These are phyloP conservation scores for Croton setiger DNA, from an alignment of 441 rosid genomes.

Conservation along the genomic window DNA sequence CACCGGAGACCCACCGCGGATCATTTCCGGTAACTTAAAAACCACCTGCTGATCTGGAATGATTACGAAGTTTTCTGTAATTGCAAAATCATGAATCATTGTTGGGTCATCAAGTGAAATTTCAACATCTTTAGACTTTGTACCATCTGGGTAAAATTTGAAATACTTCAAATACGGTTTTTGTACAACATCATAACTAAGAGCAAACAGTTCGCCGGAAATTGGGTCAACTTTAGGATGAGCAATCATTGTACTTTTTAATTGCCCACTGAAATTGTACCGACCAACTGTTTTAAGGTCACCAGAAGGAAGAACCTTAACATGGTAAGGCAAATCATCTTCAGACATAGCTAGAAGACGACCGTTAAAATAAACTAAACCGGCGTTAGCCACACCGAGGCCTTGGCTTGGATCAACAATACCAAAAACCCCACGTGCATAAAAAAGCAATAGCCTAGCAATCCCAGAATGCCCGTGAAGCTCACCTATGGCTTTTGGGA, in stretches of 20 bases:
- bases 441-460: slow-evolving; percentile 61
- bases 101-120: slow-evolving; percentile 56
- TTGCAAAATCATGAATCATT: slow-evolving; percentile 81
- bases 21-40: slow-evolving; percentile 68
- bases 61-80: slow-evolving; percentile 64
- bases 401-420: slow-evolving; percentile 56
- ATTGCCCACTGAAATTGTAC: slow-evolving; percentile 53
- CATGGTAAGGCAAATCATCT: slow-evolving; percentile 75
- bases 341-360: slow-evolving; percentile 79
- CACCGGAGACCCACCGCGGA: slow-evolving; percentile 81
- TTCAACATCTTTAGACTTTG: slow-evolving; percentile 61
- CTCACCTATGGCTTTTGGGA: slow-evolving; percentile 80
- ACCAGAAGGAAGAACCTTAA: slow-evolving; percentile 47
- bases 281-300: slow-evolving; percentile 69
- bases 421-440: slow-evolving; percentile 56
- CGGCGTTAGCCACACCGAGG: slow-evolving; percentile 77
- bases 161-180: slow-evolving; percentile 71
- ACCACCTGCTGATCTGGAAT: slow-evolving; percentile 87
- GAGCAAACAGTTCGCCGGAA: slow-evolving; percentile 53
- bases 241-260: slow-evolving; percentile 68
- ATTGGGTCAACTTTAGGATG: slow-evolving; percentile 79
- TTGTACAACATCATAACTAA: slow-evolving; percentile 62
- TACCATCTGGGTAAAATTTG: slow-evolving; percentile 41
- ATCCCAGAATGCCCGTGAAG: slow-evolving; percentile 77
- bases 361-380: slow-evolving; percentile 60